These are phyloP conservation scores for Rhynchospora pubera DNA, from an alignment of 176 grass and related monocot genomes.

Conservation along the genomic window DNA sequence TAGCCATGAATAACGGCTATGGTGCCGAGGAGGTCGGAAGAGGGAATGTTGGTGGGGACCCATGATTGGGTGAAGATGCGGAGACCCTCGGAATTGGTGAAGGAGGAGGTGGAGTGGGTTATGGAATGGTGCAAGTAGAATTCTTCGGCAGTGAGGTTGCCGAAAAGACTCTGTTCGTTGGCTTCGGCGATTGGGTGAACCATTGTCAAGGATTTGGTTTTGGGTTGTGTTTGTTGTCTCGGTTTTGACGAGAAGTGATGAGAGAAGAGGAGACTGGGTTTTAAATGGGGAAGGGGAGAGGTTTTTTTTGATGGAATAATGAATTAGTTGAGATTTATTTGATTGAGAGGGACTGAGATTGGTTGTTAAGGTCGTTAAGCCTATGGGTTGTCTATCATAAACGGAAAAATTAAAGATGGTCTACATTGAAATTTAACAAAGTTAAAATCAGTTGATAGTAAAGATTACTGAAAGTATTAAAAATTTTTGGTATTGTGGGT, in stretches of 20 bases:
- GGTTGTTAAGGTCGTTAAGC: no score
- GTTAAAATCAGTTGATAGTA: no score
- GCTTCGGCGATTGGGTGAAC: constrained; percentile 70
- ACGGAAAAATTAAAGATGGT: no score
- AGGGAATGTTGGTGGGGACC: constrained; percentile 16
- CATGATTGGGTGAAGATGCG: constrained; percentile 80
- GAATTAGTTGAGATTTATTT: not conserved
- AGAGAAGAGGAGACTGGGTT: not conserved
- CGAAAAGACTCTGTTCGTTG: constrained; percentile 65
- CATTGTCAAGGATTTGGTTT: not conserved
- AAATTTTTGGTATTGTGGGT: no score
- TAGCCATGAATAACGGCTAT: constrained; percentile 61
- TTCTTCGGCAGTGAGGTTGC: constrained; percentile 33
- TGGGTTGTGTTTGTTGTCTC: not conserved
- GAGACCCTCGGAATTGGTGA: constrained; percentile 58
- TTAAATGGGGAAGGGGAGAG: no score
- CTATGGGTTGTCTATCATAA: no score
- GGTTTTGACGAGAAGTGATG: not conserved
- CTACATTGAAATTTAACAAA: no score
- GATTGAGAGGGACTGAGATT: no score
- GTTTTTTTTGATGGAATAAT: not conserved
- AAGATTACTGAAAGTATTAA: no score
- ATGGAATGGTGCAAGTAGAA: constrained; percentile 74
- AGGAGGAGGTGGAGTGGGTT: constrained; percentile 55
- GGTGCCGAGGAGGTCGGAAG: constrained; percentile 37